Base-by-base conservation (phyloP, 2,329 filamentous ascomycete genomes). In the Clonostachys rhizophaga region DNA sequence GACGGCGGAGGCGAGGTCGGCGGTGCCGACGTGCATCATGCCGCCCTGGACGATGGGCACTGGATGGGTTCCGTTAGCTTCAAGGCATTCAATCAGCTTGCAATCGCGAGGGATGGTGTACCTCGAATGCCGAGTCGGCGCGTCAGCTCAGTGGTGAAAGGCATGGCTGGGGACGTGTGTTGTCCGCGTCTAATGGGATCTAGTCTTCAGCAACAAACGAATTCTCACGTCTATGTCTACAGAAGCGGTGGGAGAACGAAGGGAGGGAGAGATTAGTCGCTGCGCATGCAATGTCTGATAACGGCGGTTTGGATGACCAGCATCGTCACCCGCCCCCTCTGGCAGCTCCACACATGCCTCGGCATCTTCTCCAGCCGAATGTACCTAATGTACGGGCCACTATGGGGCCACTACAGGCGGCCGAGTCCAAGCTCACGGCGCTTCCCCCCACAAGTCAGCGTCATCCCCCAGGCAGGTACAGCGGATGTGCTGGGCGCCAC, bases 1-100 rank as follows among this genome's bases (percentile, higher is more conserved):
- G 52, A 91, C 87, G 54, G 87, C 86, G 43, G 83, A 78, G 52
- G 87, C 87, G 56, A 91, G 75, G 65, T 89, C 86, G 44, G 89
- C 89, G 58, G 89, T 90, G 49, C 89, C 89, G 53, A 91, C 82
- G 78, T 88, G 86, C 80, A 89, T 84, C 88, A 94, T 92, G 60
- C 89, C 89, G 63, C 89, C 89, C 67, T 94, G 89, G 49, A 94
- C 86, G 51, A 94, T 75, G 58, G 89, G 89, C 54, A 92, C 86
- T 88, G 57, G 42, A 40, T 16, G 12, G 17, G 13, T 46, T 40
- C 6, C 17, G 40, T 16, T 18, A 34, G 36, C 24, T 30, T 30
- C 24, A 30, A 30, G 9, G 13, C 33, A 34, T 11, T 36, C 34
- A 30, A 30, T 30, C 24, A 24, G 7, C 24, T 9, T 30, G 24